Conservation (phyloP, 306 rosid genomes). For the Vigna mungo region DNA sequence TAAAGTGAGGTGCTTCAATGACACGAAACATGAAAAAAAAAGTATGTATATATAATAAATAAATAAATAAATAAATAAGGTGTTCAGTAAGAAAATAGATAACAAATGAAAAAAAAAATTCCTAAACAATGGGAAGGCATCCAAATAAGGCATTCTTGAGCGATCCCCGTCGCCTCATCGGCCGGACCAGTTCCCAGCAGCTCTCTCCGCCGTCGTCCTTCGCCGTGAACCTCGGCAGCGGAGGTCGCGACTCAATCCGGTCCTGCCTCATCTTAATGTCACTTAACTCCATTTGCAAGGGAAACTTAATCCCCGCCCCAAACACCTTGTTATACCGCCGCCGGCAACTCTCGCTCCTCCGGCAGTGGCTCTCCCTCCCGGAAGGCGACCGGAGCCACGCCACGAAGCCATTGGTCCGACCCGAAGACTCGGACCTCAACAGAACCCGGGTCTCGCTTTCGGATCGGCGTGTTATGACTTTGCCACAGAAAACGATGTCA, state of each 20-base stretch:
- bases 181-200: constrained; percentile 49
- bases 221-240: constrained; percentile 7
- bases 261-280: constrained; percentile 53
- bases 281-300: constrained; percentile 52
- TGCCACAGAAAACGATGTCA: constrained; percentile 53
- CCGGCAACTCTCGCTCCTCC: constrained; percentile 32
- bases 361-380: constrained; percentile 1
- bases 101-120: neutral
- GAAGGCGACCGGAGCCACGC: constrained; percentile 32
- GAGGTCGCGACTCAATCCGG: constrained; percentile 22
- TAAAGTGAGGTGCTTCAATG: no score
- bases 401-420: neutral
- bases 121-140: constrained; percentile 40
- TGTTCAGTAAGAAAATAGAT: neutral
- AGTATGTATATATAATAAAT: no score
- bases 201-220: constrained; percentile 25
- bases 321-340: constrained; percentile 32
- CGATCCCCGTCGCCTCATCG: constrained; percentile 38
- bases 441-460: neutral
- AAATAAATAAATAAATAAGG: neutral
- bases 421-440: neutral
- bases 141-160: constrained; percentile 44
- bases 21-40: no score
- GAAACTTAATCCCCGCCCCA: constrained; percentile 46
- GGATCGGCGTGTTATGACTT: constrained; percentile 36